Conservation (phyloP, 2,329 filamentous ascomycete species). For the Dactylellina cionopaga region DNA sequence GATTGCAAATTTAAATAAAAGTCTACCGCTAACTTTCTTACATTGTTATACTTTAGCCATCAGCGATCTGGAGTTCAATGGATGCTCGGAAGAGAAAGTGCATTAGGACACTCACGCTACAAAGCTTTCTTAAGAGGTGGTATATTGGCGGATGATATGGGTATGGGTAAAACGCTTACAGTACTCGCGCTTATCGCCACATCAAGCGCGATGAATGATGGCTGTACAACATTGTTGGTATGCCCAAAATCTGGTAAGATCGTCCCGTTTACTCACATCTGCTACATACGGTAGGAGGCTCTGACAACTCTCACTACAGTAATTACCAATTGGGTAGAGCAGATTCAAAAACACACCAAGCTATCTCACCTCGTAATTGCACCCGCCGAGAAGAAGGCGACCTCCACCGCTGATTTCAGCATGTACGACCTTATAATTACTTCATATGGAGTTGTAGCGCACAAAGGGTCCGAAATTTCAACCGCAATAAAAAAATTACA, state of each 20-base stretch:
- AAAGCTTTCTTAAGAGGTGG: slow-evolving; percentile 54
- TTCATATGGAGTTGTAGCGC: slow-evolving; percentile 58
- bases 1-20: no score
- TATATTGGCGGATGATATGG: slow-evolving; percentile 61
- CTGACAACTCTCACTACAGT: no score
- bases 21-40: no score
- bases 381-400: slow-evolving; percentile 55
- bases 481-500: no score
- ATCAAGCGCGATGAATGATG: slow-evolving; percentile 9
- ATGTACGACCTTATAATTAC: slow-evolving; percentile 58
- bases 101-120: neutral
- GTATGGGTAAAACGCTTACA: slow-evolving; percentile 59
- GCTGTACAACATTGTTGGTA: slow-evolving; percentile 23
- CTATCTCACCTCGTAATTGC: slow-evolving; percentile 47
- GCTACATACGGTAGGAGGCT: no score
- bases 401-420: slow-evolving; percentile 24
- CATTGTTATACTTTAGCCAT: no score
- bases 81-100: slow-evolving; percentile 14
- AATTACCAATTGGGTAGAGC: slow-evolving; percentile 49
- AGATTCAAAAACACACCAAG: slow-evolving; percentile 47
- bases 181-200: slow-evolving; percentile 57
- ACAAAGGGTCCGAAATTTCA: slow-evolving; percentile 11
- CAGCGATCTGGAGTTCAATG: neutral
- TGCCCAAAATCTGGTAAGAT: slow-evolving; percentile 12
- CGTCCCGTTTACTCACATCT: no score